Base-by-base conservation (phyloP, 2,329 filamentous ascomycete genomes). In the Ceratocystis lukuohia region DNA sequence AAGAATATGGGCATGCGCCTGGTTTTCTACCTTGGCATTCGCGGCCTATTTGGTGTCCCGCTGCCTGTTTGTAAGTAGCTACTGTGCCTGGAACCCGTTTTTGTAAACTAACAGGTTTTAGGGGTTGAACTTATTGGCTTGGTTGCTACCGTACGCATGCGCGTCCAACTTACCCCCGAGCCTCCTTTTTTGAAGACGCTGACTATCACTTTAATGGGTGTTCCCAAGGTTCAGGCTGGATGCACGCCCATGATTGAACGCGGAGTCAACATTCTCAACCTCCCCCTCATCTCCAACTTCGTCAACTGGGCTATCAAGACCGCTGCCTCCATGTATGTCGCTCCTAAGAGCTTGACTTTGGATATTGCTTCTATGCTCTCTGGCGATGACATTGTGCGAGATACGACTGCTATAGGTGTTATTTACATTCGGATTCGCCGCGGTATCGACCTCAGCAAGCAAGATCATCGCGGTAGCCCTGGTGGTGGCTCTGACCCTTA, bases 1-100 rank as follows among this genome's bases (percentile, higher is more conserved):
- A 84, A 88, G 70, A 97, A 96, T 74, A 96, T 96, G 90, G 92
- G 96, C 72, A 96, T 96, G 91, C 88, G 95, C 72, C 77, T 97
- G 15, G 84, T 96, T 7, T 97, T 99, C 74, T 97, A 96, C 70
- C 82, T 97, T 1, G 94, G 94, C 67, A 79, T 96, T 72, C 91
- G 89, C 73, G 92, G 92, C 0, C 80, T 96, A 4, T 94, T 96
- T 70, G 92, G 92, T 33, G 86, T 96, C 0, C 91, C 91, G 0
- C 80, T 96, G 22, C 91, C 91, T 0, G 88, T 96, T 62, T 95
- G 88, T 73, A 69, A 73, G 72, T 72, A 20, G 45, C 61, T 28
- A 37, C 25, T 17, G 61, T 8, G 8, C 48, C 22, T 10, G 12
- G 22, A 20, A 7, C 59, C n/a, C n/a, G 25, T 10, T 45, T 65